Percentiles rank a stretch among this genome's conserved stretches.
Conservation (phyloP, 2,329 filamentous ascomycete genomes). For the Clonostachys rosea region DNA sequence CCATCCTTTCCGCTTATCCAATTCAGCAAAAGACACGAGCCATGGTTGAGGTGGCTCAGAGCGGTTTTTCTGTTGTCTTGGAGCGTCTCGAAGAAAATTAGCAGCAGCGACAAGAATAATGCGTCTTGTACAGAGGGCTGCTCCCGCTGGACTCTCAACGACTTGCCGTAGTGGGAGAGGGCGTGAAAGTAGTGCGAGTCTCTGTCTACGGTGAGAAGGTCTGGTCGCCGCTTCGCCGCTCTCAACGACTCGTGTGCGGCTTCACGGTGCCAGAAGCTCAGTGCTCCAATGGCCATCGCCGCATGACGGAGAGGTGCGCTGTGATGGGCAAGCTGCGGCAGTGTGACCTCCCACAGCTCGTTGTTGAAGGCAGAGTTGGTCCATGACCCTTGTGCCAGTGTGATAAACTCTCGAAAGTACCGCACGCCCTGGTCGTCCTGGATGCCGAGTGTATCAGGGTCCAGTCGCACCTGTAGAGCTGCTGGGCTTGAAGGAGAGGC, state of each 20-base stretch:
- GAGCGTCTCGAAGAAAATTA: constrained; percentile 22
- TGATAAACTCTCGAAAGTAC: constrained; percentile 17
- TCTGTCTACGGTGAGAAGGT: neutral
- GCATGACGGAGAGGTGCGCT: constrained; percentile 12
- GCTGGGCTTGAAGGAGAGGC: too few relatives aligned
- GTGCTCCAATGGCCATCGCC: constrained; percentile 17
- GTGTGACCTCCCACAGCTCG: constrained; percentile 13
- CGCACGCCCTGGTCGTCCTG: neutral
- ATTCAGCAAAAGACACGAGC: constrained; percentile 21
- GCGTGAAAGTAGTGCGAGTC: constrained; percentile 18
- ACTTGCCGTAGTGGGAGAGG: constrained; percentile 24
- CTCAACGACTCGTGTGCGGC: neutral
- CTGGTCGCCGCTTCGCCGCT: neutral
- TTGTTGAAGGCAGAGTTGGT: constrained; percentile 8
- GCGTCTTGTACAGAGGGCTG: constrained; percentile 18
- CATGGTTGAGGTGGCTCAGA: constrained; percentile 26
- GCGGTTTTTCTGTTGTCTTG: constrained; percentile 21
- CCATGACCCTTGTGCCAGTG: constrained; percentile 11
- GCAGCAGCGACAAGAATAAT: constrained; percentile 21
- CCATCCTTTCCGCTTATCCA: constrained; percentile 15
- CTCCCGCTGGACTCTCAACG: constrained; percentile 20
- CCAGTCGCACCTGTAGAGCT: too few relatives aligned
- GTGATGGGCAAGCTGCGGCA: constrained; percentile 13
- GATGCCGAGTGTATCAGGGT: too few relatives aligned
- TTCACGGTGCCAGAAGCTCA: constrained; percentile 1